These are phyloP conservation scores for Candida koratica DNA, from an alignment of 805 yeast genomes.

Conservation along the genomic window DNA sequence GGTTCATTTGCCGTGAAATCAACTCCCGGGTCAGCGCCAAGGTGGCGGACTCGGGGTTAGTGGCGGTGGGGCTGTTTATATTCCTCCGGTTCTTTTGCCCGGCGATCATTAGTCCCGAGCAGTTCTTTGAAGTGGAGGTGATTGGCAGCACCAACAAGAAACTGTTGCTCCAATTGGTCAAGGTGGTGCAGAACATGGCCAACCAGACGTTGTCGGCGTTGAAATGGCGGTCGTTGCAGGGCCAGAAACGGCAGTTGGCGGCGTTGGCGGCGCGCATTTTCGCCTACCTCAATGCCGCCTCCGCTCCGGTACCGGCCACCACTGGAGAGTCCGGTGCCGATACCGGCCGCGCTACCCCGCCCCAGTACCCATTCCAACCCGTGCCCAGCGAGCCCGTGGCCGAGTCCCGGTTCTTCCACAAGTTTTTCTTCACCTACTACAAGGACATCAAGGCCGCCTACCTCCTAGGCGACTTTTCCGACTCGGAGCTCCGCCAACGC, in stretches of 20 bases:
- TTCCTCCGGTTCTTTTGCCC: constrained; percentile 87
- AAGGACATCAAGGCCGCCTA: constrained; percentile 27
- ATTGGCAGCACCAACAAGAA: constrained; percentile 46
- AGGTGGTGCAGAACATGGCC: constrained; percentile 80
- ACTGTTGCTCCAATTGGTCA: constrained; percentile 73
- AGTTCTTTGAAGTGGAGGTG: constrained; percentile 34
- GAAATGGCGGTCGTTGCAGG: constrained; percentile 56
- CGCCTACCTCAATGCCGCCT: constrained; percentile 24
- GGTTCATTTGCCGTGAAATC: constrained; percentile 66
- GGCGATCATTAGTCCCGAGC: constrained; percentile 84
- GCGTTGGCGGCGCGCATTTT: constrained; percentile 26
- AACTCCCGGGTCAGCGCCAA: constrained; percentile 52
- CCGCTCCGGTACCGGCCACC: too few relatives aligned
- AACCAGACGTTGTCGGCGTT: constrained; percentile 67
- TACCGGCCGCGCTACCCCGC: too few relatives aligned
- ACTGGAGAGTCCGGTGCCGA: constrained; percentile 8
- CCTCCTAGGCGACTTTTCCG: constrained; percentile 21
- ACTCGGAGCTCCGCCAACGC: constrained; percentile 19
- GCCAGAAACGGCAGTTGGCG: constrained; percentile 38
- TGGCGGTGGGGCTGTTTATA: constrained; percentile 82
- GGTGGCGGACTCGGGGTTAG: constrained; percentile 55
- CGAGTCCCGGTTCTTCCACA: constrained; percentile 38
- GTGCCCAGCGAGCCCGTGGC: constrained; percentile 29
- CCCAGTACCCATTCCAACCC: constrained; percentile 27
- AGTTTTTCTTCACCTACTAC: constrained; percentile 35